Base-by-base conservation (phyloP, 2,329 filamentous ascomycete species). In the Colletotrichum tropicale region DNA sequence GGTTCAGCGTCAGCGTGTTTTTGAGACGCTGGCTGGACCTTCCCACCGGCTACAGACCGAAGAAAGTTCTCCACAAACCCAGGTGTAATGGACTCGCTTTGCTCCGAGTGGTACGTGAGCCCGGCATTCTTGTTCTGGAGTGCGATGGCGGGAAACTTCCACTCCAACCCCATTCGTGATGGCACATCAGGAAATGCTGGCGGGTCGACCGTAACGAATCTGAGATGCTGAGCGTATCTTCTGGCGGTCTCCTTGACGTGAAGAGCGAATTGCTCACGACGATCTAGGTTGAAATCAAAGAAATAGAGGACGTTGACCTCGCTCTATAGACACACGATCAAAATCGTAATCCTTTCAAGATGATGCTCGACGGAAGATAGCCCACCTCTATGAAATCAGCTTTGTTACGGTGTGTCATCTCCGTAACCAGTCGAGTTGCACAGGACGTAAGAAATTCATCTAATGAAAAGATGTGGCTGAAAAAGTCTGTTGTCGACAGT, bases 121-220 rank as follows among this genome's bases (percentile, higher is more conserved):
- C 61, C 70, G 16, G 64, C 64, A 30, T 21, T 36, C 13, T 69
- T 73, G n/a, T 76, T 36, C 21, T 77, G 69, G 15, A 76, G 21
- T 5, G 55, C 73, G n/a, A 77, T 70, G 8, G 73, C 68, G 1
- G 76, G 76, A 34, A 77, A 77, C 5, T 48, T 43, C 72, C 73
- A 72, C 43, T 67, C 8, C 60, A 77, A 76, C 2, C 87, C 88
- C 67, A 89, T 78, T 43, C 81, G 81, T 16, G 78, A 72, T 3
- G 83, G 79, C 77, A 89, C 85, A 34, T 88, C 85, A 8, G 81
- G 83, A 78, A 89, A 89, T 71, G 88, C 86, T 24, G 78, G 70
- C 0, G 83, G 82, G 75, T 89, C 86, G 3, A 89, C 85, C 3
- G 86, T 88, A 5, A 87, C 85, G 75, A 90, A 89, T 70, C 80